Evolutionary conservation across 1,284 basidiomycete genomes (phyloP).

Genomic region (Apiotrichum siamense): DNA sequence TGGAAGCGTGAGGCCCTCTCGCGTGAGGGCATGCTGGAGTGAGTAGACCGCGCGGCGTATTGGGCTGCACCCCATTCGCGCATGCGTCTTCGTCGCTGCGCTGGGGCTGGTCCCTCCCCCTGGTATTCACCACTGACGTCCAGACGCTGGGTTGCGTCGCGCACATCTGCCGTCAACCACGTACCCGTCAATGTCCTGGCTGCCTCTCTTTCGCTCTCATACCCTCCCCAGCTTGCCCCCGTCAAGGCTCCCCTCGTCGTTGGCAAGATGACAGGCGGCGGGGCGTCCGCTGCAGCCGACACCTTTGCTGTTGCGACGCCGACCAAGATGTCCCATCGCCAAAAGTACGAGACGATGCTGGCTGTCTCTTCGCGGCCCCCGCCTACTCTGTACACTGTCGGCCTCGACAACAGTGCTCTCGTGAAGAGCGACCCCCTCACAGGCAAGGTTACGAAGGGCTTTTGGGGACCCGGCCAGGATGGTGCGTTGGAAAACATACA

Average conservation of each 20-base stretch:
- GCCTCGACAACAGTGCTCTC: constrained; percentile 33
- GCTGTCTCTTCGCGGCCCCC: constrained; percentile 36
- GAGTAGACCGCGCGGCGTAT: too few species aligned
- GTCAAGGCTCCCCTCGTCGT: constrained; percentile 19
- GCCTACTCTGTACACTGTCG: constrained; percentile 36
- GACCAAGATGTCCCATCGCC: constrained; percentile 35
- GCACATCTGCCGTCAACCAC: constrained; percentile 30
- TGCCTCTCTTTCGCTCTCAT: constrained; percentile 39
- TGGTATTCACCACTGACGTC: too few species aligned
- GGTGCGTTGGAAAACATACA: constrained; percentile 19
- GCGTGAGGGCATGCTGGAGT: constrained; percentile 43
- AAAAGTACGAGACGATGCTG: constrained; percentile 38
- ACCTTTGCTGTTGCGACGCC: not conserved
- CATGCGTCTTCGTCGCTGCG: too few species aligned
- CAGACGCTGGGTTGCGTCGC: constrained; percentile 40
- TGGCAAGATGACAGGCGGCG: constrained; percentile 23
- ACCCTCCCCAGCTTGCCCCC: constrained; percentile 22
- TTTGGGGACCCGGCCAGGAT: constrained; percentile 42
- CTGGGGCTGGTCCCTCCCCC: too few species aligned
- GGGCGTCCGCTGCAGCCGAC: not conserved
- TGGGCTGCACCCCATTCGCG: too few species aligned
- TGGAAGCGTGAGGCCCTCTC: constrained; percentile 20
- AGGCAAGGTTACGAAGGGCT: constrained; percentile 44
- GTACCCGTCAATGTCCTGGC: constrained; percentile 33
- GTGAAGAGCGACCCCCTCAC: constrained; percentile 42